Conservation (phyloP, 495 filamentous ascomycete species). For the Hypoxylon fuscum region DNA sequence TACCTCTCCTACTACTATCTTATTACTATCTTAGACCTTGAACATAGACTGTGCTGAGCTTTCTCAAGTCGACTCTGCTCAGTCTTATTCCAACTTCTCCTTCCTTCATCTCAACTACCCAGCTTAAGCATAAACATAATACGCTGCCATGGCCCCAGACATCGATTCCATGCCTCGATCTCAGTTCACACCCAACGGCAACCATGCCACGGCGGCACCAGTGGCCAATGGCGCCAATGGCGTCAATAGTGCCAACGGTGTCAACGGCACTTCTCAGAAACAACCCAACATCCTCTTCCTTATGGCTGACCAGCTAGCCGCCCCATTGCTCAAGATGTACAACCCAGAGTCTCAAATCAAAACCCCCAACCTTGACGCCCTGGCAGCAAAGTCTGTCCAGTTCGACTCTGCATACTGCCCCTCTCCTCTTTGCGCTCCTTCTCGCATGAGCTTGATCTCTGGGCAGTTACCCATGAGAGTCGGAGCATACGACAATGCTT, state of each 20-base stretch:
- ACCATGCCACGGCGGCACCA: conserved; percentile 22
- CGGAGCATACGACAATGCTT: conserved; percentile 86
- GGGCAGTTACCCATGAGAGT: conserved; percentile 88
- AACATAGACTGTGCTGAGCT: background rate
- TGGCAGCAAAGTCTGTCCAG: conserved; percentile 79
- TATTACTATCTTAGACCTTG: conserved; percentile 4
- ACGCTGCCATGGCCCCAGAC: conserved; percentile 61
- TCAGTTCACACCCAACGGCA: conserved; percentile 32
- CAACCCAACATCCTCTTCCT: conserved; percentile 84
- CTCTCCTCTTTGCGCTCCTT: conserved; percentile 86
- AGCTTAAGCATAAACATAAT: conserved; percentile 2
- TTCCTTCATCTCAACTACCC: conserved; percentile 10
- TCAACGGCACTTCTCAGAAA: conserved; percentile 20
- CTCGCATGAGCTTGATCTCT: conserved; percentile 87
- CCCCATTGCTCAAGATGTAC: conserved; percentile 83
- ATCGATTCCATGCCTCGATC: conserved; percentile 61
- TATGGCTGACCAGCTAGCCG: conserved; percentile 93
- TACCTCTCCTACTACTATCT: conserved; percentile 10
- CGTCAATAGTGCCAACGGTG: conserved; percentile 34
- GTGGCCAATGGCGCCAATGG: conserved; percentile 43
- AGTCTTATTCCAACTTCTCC: conserved; percentile 10
- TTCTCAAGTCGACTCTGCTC: conserved; percentile 8
- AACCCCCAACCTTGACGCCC: conserved; percentile 84
- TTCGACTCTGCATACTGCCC: conserved; percentile 93
- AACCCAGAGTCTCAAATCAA: conserved; percentile 81